Conservation (phyloP, 1,284 basidiomycete genomes). For the Ustilago curta region DNA sequence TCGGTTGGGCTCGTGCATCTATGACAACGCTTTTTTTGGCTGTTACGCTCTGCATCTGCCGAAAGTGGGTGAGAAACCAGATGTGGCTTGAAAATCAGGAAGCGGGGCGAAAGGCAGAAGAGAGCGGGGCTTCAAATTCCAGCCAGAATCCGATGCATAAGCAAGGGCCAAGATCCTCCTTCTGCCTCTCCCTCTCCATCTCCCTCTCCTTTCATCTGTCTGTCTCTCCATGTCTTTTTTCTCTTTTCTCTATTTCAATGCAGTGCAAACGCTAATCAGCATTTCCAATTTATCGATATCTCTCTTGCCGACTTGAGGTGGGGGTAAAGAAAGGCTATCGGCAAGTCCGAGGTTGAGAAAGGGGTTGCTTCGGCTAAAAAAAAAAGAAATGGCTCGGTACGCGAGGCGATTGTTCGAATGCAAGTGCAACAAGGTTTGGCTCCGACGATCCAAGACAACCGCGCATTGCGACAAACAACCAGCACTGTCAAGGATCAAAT, state of each 20-base stretch:
- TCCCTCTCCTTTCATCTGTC: no score
- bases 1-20: no score
- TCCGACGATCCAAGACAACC: background rate
- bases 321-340: background rate
- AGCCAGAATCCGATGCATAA: background rate
- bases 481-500: background rate
- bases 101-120: background rate
- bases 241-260: background rate
- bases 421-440: constrained; percentile 7
- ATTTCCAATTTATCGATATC: background rate
- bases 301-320: background rate
- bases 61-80: background rate
- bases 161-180: background rate
- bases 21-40: no score
- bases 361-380: background rate
- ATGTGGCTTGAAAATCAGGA: constrained; percentile 2
- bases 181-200: no score
- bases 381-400: background rate
- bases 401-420: constrained; percentile 1
- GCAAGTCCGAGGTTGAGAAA: background rate
- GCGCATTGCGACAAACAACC: background rate
- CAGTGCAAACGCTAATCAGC: background rate
- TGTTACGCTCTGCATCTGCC: no score
- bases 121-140: background rate
- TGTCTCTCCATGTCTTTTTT: background rate